Percentiles rank a stretch among this genome's conserved stretches.
phyloP scores from a whole-genome alignment of 805 yeast genomes.

The Metschnikowia gruessii region DNA sequence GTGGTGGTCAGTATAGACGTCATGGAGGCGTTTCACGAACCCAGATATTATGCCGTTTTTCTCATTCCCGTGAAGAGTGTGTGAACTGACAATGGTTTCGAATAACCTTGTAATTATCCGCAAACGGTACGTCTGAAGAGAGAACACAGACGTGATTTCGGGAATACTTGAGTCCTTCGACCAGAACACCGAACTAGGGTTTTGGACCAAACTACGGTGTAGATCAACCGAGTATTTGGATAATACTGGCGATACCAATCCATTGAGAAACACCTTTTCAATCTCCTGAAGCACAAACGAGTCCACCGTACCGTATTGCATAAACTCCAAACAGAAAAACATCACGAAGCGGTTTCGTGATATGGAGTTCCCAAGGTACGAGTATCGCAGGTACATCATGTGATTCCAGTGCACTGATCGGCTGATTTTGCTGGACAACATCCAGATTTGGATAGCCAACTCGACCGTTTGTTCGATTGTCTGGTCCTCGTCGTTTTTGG shows the following conservation, averaged over 20 bases:
- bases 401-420: constrained; percentile 33
- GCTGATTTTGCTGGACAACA: constrained; percentile 19
- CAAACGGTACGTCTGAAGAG: constrained; percentile 21
- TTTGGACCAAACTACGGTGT: constrained; percentile 20
- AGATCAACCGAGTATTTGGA: constrained; percentile 27
- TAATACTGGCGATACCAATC: constrained; percentile 25
- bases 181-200: constrained; percentile 19
- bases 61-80: constrained; percentile 6
- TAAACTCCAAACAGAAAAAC: constrained; percentile 27
- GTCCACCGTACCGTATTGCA: constrained; percentile 21
- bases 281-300: constrained; percentile 14
- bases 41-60: constrained; percentile 20
- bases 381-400: constrained; percentile 35
- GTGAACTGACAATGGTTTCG: constrained; percentile 17
- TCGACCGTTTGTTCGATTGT: constrained; percentile 26
- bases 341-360: constrained; percentile 36
- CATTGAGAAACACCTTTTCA: constrained; percentile 22
- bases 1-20: constrained; percentile 28
- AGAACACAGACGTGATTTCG: constrained; percentile 20
- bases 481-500: constrained; percentile 23
- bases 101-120: constrained; percentile 22
- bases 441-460: constrained; percentile 31
- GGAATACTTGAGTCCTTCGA: constrained; percentile 19
- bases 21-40: constrained; percentile 24
- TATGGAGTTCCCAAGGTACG: constrained; percentile 37